Base-by-base conservation (phyloP, 352 stramenopile species). In the Pythium rishiriense region DNA sequence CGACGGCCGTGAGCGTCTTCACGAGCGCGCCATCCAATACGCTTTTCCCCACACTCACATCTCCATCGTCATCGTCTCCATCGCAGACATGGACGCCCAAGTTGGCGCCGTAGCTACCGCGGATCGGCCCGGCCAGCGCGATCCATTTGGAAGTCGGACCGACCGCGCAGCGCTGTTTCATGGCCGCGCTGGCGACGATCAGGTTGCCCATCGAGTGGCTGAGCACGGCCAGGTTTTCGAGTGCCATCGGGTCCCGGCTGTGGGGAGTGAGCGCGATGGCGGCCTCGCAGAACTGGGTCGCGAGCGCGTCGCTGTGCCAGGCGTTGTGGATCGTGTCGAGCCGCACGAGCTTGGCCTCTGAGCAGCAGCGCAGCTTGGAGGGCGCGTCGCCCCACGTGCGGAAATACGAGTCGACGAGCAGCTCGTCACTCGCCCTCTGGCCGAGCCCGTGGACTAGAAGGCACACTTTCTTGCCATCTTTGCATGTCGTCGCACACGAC, bases 131-230 rank as follows among this genome's bases (percentile, higher is more conserved):
- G 12, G 59, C 25, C 37, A 78, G 51, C 9, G 63, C 53, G 29
- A 78, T 50, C 67, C 68, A 78, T 28, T 62, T 64, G 8, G 58
- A 64, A 5, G 62, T 62, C 5, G 33, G 19, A 10, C 51, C 64
- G n/a, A 78, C 37, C 2, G 31, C 28, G 37, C 71, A 78, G n/a
- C 58, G 29, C 5, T 60, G 33, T 19, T 65, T 57, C 14, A 66
- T 58, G 24, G 69, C 31, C 17, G 71, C 67, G 9, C 37, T 58
- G 6, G 50, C 54, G 12, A 72, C 26, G n/a, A 75, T 58, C 47
- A 78, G 21, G 42, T 78, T 78, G 6, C 68, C 71, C 51, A 72
- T 78, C 45, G 71, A 78, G 53, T 78, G 68, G 8, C 39, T 52
- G 15, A 78, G 41, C 7, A 78, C 4, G 4, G 31, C 49, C 21